Conservation (phyloP, 2,329 filamentous ascomycete species). For the Monilinia fructicola region DNA sequence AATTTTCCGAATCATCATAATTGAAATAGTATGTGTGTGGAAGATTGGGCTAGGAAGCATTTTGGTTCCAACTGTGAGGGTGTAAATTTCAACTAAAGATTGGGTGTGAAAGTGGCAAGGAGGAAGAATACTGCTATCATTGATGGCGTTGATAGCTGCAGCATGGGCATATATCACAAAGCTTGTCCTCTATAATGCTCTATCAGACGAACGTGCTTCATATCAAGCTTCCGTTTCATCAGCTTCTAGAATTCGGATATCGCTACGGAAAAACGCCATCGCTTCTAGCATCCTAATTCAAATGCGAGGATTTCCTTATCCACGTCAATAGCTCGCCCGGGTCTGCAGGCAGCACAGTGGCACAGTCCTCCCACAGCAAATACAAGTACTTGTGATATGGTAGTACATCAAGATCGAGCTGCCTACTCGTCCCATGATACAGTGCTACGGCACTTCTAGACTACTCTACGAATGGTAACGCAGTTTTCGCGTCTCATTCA, state of each 20-base stretch:
- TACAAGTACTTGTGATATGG: background rate
- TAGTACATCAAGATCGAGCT: background rate
- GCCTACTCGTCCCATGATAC: background rate
- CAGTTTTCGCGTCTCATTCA: background rate
- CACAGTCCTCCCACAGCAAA: background rate
- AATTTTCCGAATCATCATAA: no score
- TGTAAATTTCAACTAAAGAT: background rate
- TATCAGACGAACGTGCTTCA: slow-evolving; percentile 14
- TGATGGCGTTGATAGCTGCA: background rate
- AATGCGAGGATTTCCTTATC: background rate
- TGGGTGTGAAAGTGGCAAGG: background rate
- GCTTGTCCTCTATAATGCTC: background rate
- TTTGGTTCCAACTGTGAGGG: background rate
- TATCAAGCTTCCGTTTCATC: background rate
- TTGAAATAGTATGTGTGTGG: no score
- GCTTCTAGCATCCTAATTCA: slow-evolving; percentile 1
- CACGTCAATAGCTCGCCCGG: background rate
- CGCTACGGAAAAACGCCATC: background rate
- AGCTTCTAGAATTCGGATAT: background rate
- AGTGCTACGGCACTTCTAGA: no score
- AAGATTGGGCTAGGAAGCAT: background rate
- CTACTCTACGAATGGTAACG: background rate
- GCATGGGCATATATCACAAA: background rate
- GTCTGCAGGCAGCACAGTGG: slow-evolving; percentile 1
- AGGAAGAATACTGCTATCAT: background rate